phyloP scores from a whole-genome alignment of 148 eudicot genomes.

The Rhododendron vialii region DNA sequence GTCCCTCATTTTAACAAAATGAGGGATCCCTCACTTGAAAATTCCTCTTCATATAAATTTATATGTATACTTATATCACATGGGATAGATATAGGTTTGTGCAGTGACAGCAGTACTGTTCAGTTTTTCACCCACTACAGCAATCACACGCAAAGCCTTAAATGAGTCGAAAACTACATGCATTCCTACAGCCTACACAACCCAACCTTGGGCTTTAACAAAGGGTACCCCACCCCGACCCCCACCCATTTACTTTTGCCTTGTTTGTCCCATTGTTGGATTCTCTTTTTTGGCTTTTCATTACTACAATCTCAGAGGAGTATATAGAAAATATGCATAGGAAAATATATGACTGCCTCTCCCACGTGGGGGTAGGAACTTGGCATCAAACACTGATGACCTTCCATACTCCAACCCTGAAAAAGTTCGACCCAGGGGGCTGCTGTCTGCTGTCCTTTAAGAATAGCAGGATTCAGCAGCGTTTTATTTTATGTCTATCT shows the following conservation, averaged over 20 bases:
- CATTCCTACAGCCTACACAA: background rate
- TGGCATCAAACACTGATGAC: background rate
- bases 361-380: conserved; percentile 16
- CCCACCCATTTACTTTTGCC: background rate
- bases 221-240: background rate
- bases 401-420: background rate
- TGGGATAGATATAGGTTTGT: background rate
- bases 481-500: too few relatives aligned
- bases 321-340: background rate
- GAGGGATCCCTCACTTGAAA: too few relatives aligned
- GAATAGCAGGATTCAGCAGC: too few relatives aligned
- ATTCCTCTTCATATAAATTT: too few relatives aligned
- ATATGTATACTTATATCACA: background rate
- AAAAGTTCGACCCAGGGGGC: background rate
- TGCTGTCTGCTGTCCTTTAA: too few relatives aligned
- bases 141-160: conserved; percentile 30
- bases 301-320: conserved; percentile 3
- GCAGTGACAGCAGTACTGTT: background rate
- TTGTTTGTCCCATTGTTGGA: conserved; percentile 18
- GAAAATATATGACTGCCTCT: conserved; percentile 8
- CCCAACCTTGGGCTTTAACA: background rate
- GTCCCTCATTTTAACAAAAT: too few relatives aligned
- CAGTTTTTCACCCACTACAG: background rate
- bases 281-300: conserved; percentile 9
- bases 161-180: conserved; percentile 16